Percentiles rank a stretch among this genome's conserved stretches.
Evolutionary conservation across 768 basidiomycete species (phyloP).

Genomic region (Podaxis sp.): DNA sequence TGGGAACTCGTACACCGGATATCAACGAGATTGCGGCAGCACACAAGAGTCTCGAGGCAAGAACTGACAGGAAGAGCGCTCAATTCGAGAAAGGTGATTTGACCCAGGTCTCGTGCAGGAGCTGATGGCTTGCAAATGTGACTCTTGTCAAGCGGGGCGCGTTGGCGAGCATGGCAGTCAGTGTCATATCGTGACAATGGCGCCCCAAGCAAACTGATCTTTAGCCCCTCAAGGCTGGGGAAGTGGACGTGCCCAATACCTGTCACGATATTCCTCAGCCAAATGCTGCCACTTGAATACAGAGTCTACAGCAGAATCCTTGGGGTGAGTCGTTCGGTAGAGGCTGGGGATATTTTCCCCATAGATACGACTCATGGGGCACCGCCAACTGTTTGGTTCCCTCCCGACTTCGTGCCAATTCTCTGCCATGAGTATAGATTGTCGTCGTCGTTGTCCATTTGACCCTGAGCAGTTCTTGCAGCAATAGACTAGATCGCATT

Average conservation of each 20-base stretch:
- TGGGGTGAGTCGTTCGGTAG: too few species aligned
- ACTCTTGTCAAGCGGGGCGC: background rate
- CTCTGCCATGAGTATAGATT: too few species aligned
- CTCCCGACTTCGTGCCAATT: too few species aligned
- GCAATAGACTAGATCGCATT: too few species aligned
- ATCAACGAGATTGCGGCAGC: conserved; percentile 4
- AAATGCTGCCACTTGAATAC: too few species aligned
- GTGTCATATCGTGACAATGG: background rate
- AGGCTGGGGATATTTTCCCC: too few species aligned
- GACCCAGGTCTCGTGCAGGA: background rate
- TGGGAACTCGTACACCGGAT: background rate
- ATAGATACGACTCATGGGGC: too few species aligned
- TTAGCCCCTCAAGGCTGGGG: background rate
- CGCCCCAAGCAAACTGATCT: background rate
- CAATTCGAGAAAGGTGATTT: conserved; percentile 7
- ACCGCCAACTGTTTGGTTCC: too few species aligned
- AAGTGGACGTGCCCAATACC: background rate
- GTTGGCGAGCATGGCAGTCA: background rate
- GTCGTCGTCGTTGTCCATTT: too few species aligned
- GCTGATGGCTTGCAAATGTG: background rate
- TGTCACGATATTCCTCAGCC: too few species aligned
- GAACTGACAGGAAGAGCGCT: background rate
- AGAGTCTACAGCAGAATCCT: too few species aligned
- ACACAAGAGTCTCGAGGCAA: conserved; percentile 4
- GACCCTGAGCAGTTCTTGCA: too few species aligned